Percentiles rank a stretch among this genome's conserved stretches.
These are phyloP conservation scores for Ceratocystis colombiana DNA, from an alignment of 2,329 filamentous ascomycete species.

Conservation along the genomic window DNA sequence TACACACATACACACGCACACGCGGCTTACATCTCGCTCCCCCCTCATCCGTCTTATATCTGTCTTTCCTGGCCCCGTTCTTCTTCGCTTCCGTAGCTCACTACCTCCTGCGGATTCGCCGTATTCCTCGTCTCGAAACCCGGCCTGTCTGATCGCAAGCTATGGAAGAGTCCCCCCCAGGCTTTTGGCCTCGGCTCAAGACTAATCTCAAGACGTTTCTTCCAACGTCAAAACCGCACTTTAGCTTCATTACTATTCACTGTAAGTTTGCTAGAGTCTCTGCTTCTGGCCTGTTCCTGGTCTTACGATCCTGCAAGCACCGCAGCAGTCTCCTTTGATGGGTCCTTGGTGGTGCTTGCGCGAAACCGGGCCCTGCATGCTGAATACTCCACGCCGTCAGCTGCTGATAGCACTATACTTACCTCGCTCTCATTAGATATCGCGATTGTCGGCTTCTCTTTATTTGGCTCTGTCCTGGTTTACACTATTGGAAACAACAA, in stretches of 20 bases:
- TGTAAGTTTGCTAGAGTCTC: constrained; percentile 43
- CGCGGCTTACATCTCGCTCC: neutral
- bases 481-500: constrained; percentile 50
- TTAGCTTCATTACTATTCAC: constrained; percentile 74
- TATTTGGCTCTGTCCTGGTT: constrained; percentile 68
- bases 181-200: constrained; percentile 38
- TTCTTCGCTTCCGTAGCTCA: neutral
- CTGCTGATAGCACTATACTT: neutral
- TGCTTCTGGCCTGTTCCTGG: neutral
- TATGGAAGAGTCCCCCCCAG: constrained; percentile 24
- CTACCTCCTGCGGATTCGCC: neutral
- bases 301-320: constrained; percentile 16
- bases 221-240: constrained; percentile 51
- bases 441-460: constrained; percentile 64
- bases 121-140: neutral
- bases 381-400: too few relatives aligned
- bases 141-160: neutral
- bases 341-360: neutral
- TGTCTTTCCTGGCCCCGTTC: neutral
- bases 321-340: neutral
- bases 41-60: neutral
- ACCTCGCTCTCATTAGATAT: constrained; percentile 45
- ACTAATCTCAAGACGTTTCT: constrained; percentile 45
- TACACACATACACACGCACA: neutral
- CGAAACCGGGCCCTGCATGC: too few relatives aligned